Evolutionary conservation across 257 asterid genomes (phyloP).

Genomic region (Fraxinus cuspidata): DNA sequence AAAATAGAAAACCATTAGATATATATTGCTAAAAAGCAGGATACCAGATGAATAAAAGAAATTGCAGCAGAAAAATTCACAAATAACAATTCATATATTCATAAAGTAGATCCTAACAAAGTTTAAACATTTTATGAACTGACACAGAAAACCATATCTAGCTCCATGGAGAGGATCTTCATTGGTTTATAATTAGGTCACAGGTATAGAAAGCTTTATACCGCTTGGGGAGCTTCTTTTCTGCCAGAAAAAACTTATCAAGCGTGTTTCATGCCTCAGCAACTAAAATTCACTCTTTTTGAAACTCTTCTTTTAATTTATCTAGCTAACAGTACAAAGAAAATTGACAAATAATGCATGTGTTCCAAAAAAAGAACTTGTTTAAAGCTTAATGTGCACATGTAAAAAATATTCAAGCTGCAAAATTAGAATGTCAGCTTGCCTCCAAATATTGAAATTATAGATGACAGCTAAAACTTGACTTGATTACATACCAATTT

Average conservation of each 20-base stretch:
- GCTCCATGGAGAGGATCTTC: not conserved
- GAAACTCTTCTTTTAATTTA: not conserved
- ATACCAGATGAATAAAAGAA: constrained; percentile 6
- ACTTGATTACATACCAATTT: constrained; percentile 67
- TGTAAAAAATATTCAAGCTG: not conserved
- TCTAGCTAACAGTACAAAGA: not conserved
- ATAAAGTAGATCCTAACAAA: constrained; percentile 5
- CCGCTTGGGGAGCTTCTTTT: not conserved
- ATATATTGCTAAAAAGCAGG: constrained; percentile 20
- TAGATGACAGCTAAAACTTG: constrained; percentile 9
- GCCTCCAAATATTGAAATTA: constrained; percentile 19
- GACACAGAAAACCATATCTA: not conserved
- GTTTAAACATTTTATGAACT: constrained; percentile 4
- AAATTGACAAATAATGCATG: not conserved
- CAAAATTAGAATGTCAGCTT: not conserved
- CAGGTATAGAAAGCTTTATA: not conserved
- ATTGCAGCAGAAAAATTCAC: constrained; percentile 9
- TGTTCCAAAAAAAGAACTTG: not conserved
- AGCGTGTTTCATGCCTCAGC: not conserved
- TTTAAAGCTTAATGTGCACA: not conserved
- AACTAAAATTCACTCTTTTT: not conserved
- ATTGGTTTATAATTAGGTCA: constrained; percentile 7
- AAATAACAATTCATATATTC: constrained; percentile 19
- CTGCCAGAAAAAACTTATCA: not conserved
- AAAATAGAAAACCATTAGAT: constrained; percentile 22